phyloP scores from a whole-genome alignment of 225 moss, liverwort and hornwort genomes.

The Asterella californica region DNA sequence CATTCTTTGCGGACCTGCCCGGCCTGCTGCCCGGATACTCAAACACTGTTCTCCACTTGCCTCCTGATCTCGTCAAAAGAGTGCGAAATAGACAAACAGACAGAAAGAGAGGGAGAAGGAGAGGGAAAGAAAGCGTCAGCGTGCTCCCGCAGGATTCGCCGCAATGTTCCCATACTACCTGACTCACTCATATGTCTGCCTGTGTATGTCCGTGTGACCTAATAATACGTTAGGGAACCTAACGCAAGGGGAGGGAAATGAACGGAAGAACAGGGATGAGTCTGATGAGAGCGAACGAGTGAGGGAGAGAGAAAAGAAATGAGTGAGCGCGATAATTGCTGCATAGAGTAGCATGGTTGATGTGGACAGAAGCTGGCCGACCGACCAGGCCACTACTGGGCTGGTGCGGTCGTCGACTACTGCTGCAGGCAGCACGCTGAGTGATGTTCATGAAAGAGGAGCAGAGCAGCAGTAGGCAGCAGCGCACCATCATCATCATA shows the following conservation, averaged over 20 bases:
- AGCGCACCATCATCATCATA: no score
- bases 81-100: neutral
- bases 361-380: neutral
- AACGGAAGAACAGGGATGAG: neutral
- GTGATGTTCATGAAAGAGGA: neutral
- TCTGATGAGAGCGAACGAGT: neutral
- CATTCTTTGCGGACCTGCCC: neutral
- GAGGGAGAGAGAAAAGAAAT: neutral
- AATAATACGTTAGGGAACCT: neutral
- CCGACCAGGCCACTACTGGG: no score
- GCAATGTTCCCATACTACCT: neutral
- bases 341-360: neutral
- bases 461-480: neutral
- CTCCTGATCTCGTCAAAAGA: neutral
- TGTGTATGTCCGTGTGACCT: neutral
- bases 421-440: neutral
- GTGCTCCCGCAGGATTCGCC: conserved; percentile 1
- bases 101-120: neutral
- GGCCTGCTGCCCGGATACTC: conserved; percentile 1
- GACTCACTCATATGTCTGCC: no score
- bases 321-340: neutral
- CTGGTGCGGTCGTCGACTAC: neutral
- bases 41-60: neutral
- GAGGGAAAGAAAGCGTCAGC: neutral
- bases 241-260: neutral